Conservation (phyloP, 495 filamentous ascomycete genomes). For the Penicillium lagena region DNA sequence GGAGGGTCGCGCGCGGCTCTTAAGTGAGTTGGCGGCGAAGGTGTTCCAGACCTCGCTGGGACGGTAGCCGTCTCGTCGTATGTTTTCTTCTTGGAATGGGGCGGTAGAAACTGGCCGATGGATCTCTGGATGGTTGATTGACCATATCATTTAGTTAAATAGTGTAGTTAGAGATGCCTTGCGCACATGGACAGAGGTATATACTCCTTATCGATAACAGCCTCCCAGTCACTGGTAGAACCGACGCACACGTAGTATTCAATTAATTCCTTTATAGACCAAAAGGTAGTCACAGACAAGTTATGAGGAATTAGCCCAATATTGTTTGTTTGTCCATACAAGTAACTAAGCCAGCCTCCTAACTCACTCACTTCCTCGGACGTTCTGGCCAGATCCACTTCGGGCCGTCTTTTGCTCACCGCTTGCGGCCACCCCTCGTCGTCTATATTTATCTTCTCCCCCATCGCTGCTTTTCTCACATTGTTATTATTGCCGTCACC, state of each 20-base stretch:
- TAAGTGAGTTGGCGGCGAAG: conserved; percentile 68
- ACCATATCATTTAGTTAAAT: too few relatives aligned
- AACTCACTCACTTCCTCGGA: too few relatives aligned
- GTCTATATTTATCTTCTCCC: conserved; percentile 11
- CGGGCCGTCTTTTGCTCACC: conserved; percentile 14
- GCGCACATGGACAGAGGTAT: neutral
- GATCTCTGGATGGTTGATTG: too few relatives aligned
- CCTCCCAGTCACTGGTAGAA: neutral
- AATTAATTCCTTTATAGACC: too few relatives aligned
- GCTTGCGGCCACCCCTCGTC: conserved; percentile 24
- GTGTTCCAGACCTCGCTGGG: conserved; percentile 51
- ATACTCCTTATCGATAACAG: neutral
- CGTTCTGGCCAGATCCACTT: neutral
- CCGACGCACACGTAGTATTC: neutral
- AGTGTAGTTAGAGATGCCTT: neutral
- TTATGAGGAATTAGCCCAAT: too few relatives aligned
- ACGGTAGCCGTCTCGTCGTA: conserved; percentile 4
- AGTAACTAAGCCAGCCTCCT: too few relatives aligned
- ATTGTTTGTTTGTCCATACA: too few relatives aligned
- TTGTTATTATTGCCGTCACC: neutral
- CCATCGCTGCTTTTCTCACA: conserved; percentile 1
- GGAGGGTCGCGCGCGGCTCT: conserved; percentile 67
- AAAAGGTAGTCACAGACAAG: too few relatives aligned
- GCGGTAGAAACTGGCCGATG: neutral
- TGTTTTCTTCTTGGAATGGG: neutral